Evolutionary conservation across 768 basidiomycete genomes (phyloP), one percentile per base, ranked within the genome.

Genomic region (Kwoniella botswanensis): DNA sequence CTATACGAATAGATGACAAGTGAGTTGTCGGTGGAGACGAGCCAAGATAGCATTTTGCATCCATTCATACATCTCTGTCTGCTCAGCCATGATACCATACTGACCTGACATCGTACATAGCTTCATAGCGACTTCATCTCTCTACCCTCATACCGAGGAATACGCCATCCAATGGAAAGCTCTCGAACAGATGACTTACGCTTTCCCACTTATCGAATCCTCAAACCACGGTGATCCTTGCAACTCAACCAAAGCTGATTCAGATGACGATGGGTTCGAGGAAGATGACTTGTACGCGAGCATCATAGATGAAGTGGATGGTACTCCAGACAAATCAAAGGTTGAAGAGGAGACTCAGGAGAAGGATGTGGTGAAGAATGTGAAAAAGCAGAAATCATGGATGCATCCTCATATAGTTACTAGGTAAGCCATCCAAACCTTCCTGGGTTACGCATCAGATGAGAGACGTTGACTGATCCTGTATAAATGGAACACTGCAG

Each of bases 221-320:
- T 55, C 67, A 50, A 58, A 64, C 13, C 57, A 69, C 18, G 59
- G 53, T 22, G 56, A 65, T 52, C 43, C 69, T 7, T 65, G 63
- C 17, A 63, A 67, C 41, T 61, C 59, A 0, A 41, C 68, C n/a
- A 54, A 46, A 18, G 22, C 50, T 42, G 43, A 56, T 46, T 43
- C 53, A 9, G 26, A 42, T 11, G 42, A 57, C 3, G 63, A 50
- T 10, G 24, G n/a, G 9, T 26, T 65, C n/a, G 72, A 73, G 15
- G 72, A 73, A 22, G 72, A 73, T 53, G 71, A 72, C 59, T 18
- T 72, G 11, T 72, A 68, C 21, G 29, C 71, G 1, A 56, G 54
- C 29, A 63, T 72, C 17, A 11, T 15, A 26, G 60, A 41, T 9
- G 71, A 67, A 3, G 70, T 67, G 7, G 44, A 71, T 21, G 61